Evolutionary conservation across 257 asterid genomes (phyloP), one percentile per base, ranked within the genome.

Genomic region (Gynochthodes officinalis): DNA sequence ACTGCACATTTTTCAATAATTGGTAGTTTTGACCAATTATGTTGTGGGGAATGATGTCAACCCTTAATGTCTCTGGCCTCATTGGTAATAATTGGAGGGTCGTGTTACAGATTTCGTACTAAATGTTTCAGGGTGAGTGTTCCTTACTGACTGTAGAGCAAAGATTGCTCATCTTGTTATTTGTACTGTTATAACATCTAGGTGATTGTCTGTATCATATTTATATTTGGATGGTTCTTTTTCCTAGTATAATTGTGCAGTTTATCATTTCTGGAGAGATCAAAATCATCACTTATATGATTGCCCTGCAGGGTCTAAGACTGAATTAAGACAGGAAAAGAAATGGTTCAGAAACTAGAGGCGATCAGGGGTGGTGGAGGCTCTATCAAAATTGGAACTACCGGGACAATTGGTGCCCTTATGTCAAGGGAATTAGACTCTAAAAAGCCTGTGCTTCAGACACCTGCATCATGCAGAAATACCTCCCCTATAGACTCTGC

Each of bases 321-420:
- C 48, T 42, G 64, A 16, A 8, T 66, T 64, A 72, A 54, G 46
- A 15, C 43, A 5, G 60, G 70, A 65, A 72, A 63, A 53, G 50
- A 67, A 27, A 90, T 89, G 98, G 88, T 83, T 76, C 94, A 79
- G 71, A 82, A 86, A 64, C 69, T 89, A 71, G 96, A 88, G 87
- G 84, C 86, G 30, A 83, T 88, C 50, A 76, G 75, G 77, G 89
- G 96, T 74, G 91, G 96, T 37, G 95, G 95, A 75, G 97, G 97
- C 75, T 89, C 96, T 16, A 67, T 91, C 66, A 89, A 85, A 83
- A 83, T 89, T 14, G 97, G 97, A 71, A 84, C 91, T 55, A 91
- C 95, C 9, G 96, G 97, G 66, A 91, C 85, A 63, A 86, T 92
- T 73, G 82, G 93, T 80, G 90, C 89, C 71, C 91, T 92, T 32